Percentiles rank a stretch among this genome's conserved stretches.
These are phyloP conservation scores for Mucor piriformis DNA, from an alignment of 371 early-diverging fungal genomes.

Conservation along the genomic window DNA sequence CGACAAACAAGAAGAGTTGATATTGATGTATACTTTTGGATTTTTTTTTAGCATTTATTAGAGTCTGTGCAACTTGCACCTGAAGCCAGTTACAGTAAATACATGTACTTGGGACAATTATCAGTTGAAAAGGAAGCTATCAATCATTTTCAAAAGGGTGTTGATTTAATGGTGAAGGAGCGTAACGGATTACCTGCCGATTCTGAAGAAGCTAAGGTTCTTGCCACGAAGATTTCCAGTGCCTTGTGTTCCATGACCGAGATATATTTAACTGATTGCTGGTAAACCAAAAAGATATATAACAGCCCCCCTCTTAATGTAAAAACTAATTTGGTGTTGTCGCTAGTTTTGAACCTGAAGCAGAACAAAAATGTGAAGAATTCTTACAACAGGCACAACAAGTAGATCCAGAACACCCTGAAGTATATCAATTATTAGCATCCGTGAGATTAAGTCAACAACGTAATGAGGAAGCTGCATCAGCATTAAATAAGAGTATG, in stretches of 20 bases:
- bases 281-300: conserved; percentile 57
- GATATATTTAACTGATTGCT: conserved; percentile 95
- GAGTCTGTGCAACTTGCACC: conserved; percentile 71
- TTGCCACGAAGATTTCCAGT: conserved; percentile 73
- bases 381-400: conserved; percentile 70
- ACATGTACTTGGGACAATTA: conserved; percentile 92
- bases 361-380: conserved; percentile 83
- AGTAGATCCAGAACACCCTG: conserved; percentile 76
- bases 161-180: conserved; percentile 65
- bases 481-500: conserved; percentile 68
- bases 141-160: conserved; percentile 80
- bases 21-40: not conserved
- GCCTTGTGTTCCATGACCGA: conserved; percentile 94
- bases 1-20: too few relatives aligned
- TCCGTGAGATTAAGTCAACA: conserved; percentile 90
- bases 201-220: conserved; percentile 47
- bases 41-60: conserved; percentile 65
- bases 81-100: conserved; percentile 75
- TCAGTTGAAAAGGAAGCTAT: conserved; percentile 79
- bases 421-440: conserved; percentile 87
- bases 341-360: conserved; percentile 84
- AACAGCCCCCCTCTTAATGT: not conserved
- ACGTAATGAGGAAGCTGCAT: conserved; percentile 79
- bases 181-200: conserved; percentile 20
- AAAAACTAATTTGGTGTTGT: not conserved